phyloP scores from a whole-genome alignment of 2,329 filamentous ascomycete genomes.

The Ophiobolus disseminans region DNA sequence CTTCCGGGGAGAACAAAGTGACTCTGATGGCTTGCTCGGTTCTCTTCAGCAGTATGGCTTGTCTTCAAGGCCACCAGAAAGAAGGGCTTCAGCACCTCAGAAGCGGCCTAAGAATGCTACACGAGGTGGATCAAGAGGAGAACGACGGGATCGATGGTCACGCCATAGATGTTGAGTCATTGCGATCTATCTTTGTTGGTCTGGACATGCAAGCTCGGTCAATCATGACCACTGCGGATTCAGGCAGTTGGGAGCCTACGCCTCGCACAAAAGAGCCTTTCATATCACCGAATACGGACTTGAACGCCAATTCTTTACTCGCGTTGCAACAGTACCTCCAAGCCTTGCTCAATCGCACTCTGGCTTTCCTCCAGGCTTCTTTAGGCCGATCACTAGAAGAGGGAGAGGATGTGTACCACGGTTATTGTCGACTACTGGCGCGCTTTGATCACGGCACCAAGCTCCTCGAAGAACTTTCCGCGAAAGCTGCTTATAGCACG shows the following conservation, averaged over 20 bases:
- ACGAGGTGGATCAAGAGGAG: conserved; percentile 32
- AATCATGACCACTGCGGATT: conserved; percentile 31
- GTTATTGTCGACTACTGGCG: conserved; percentile 9
- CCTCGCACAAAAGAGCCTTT: conserved; percentile 15
- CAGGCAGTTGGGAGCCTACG: conserved; percentile 32
- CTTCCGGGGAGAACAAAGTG: conserved; percentile 27
- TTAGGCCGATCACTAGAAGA: conserved; percentile 18
- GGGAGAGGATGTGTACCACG: conserved; percentile 13
- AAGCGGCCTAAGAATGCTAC: conserved; percentile 39
- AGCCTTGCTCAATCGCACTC: conserved; percentile 29
- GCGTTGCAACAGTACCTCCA: conserved; percentile 29
- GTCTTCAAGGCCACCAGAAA: conserved; percentile 41
- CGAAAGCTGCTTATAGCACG: conserved; percentile 1
- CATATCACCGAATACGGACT: conserved; percentile 5
- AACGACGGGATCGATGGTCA: conserved; percentile 14
- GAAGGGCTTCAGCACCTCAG: conserved; percentile 39
- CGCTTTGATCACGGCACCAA: conserved; percentile 14
- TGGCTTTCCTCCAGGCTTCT: conserved; percentile 32
- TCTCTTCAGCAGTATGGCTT: conserved; percentile 41
- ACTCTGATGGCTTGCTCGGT: conserved; percentile 42
- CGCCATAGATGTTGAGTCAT: conserved; percentile 33
- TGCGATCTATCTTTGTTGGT: conserved; percentile 39
- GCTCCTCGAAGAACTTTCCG: conserved; percentile 12
- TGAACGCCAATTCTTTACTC: conserved; percentile 15
- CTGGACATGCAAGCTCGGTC: conserved; percentile 41